Conservation (phyloP, 305 asterid genomes). For the Fraxinus xanthoxyloides region DNA sequence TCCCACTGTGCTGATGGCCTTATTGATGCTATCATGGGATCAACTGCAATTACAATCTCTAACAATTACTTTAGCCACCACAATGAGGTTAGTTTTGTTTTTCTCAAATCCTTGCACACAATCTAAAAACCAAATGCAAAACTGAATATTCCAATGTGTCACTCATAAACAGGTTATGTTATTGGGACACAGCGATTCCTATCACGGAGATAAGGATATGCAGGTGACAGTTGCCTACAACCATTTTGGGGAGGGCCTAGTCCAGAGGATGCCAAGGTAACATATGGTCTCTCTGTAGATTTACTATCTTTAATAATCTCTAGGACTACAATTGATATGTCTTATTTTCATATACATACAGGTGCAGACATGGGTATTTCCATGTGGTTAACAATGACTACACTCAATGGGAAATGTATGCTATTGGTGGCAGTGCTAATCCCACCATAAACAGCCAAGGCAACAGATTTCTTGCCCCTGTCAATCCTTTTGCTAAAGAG, state of each 20-base stretch:
- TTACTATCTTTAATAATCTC: not conserved
- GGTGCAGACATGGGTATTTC: constrained; percentile 80
- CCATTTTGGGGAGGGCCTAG: constrained; percentile 72
- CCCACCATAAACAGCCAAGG: constrained; percentile 91
- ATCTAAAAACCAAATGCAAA: not conserved
- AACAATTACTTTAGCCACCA: constrained; percentile 73
- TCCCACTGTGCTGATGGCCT: constrained; percentile 73
- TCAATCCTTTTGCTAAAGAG: constrained; percentile 74
- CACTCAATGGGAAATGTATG: constrained; percentile 81
- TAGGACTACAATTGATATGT: not conserved
- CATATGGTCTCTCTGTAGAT: not conserved
- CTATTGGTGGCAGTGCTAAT: constrained; percentile 78
- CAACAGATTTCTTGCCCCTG: constrained; percentile 72
- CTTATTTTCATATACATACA: constrained; percentile 12
- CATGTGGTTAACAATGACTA: constrained; percentile 83
- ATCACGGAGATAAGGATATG: constrained; percentile 57
- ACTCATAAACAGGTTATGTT: constrained; percentile 46
- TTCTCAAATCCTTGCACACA: not conserved
- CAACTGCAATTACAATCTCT: constrained; percentile 80
- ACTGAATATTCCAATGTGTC: not conserved
- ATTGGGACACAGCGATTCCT: constrained; percentile 68
- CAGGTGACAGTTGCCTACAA: constrained; percentile 76
- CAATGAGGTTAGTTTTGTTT: constrained; percentile 44
- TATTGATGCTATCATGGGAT: constrained; percentile 75
- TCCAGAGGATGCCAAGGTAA: constrained; percentile 80